Base-by-base conservation (phyloP, 257 asterid species). In the Lycium ferocissimum region DNA sequence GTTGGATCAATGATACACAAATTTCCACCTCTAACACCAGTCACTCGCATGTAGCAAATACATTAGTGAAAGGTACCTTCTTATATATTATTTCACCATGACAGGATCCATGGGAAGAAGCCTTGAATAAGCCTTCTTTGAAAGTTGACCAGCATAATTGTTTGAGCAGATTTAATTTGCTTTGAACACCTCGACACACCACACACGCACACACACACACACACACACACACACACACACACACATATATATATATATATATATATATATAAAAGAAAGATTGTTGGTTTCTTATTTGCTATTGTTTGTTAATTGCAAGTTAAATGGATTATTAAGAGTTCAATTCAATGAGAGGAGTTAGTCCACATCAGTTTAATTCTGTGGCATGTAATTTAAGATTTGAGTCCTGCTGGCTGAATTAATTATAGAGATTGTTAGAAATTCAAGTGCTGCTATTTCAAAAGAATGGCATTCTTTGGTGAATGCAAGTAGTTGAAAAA, bases 331-430 rank as follows among this genome's bases (percentile, higher is more conserved):
- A 18, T n/a, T 73, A 20, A 73, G 59, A 47, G 59, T 73, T 45
- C 7, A 47, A 73, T 45, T 73, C n/a, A 47, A 73, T 73, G 37
- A 56, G 57, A 71, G 33, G 57, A 18, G 79, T 43, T 43, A 9
- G 79, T 71, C 15, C 33, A 9, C 53, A 9, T 43, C 79, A 10
- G 57, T 71, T 43, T 47, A 71, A 2, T 18, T 71, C 37, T 71
- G 79, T 71, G 57, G 79, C 57, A 71, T 20, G 79, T 43, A 11
- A 2, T 71, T 71, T 71, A 71, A 71, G 57, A 71, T 71, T 71
- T 71, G 79, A 45, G 38, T 73, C 15, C 59, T 47, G 14, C 57
- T 45, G 6, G 80, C 33, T 45, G 59, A 73, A 45, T 11, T 72
- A 2, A 45, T 35, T 69, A 69, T 72, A 73, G 40, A 47, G 59